These are phyloP conservation scores for Crithidia brevicula DNA, from an alignment of 208 protist species.

Conservation along the genomic window DNA sequence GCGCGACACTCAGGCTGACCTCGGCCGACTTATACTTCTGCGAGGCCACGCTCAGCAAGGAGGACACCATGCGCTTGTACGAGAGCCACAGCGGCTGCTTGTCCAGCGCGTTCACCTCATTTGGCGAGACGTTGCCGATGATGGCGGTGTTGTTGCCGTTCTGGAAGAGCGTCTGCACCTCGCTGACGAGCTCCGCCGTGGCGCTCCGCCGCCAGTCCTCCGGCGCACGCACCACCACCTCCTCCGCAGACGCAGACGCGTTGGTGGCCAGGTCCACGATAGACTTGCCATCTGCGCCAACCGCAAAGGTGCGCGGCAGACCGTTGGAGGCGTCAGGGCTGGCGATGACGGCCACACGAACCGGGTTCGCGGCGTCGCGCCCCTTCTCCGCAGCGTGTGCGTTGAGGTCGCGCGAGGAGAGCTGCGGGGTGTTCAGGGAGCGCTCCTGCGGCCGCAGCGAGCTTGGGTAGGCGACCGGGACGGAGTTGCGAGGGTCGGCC, in stretches of 20 bases:
- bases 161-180: constrained; percentile 54
- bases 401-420: constrained; percentile 34
- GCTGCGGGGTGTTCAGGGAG: constrained; percentile 11
- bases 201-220: constrained; percentile 47
- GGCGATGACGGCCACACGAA: constrained; percentile 37
- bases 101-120: constrained; percentile 43
- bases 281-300: constrained; percentile 36
- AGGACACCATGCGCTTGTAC: constrained; percentile 67
- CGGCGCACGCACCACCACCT: constrained; percentile 48
- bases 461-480: constrained; percentile 52
- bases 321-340: constrained; percentile 28
- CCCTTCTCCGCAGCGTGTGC: constrained; percentile 29
- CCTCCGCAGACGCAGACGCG: constrained; percentile 29
- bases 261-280: constrained; percentile 33
- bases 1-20: constrained; percentile 53
- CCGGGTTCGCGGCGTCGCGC: constrained; percentile 34
- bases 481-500: constrained; percentile 37
- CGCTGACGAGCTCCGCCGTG: constrained; percentile 38
- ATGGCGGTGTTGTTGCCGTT: constrained; percentile 71
- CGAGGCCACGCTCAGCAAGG: constrained; percentile 46
- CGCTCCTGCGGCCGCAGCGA: constrained; percentile 21
- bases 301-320: constrained; percentile 30
- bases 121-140: constrained; percentile 45
- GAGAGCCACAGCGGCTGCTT: constrained; percentile 70
- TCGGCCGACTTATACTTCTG: constrained; percentile 54